Evolutionary conservation across 495 filamentous ascomycete species (phyloP).

Genomic region (Penicillium pulvis): DNA sequence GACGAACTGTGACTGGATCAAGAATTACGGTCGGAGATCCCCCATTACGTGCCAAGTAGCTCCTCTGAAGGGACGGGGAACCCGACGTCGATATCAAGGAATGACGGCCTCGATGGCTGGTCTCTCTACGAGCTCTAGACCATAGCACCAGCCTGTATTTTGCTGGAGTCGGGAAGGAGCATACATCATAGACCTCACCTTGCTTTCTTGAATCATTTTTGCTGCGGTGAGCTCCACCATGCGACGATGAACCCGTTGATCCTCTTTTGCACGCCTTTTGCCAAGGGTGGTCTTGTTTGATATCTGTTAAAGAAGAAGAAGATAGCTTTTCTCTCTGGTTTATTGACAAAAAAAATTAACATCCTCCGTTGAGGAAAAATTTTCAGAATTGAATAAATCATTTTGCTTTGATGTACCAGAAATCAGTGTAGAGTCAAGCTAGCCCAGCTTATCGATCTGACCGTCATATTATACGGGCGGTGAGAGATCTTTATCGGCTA

Average conservation of each 20-base stretch:
- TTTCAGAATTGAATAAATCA: not conserved
- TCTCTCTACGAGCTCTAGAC: conserved; percentile 41
- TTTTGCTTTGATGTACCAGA: not conserved
- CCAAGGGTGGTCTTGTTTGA: conserved; percentile 17
- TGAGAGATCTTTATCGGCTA: conserved; percentile 17
- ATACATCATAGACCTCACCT: conserved; percentile 11
- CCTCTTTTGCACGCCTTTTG: conserved; percentile 7
- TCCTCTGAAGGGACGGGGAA: conserved; percentile 11
- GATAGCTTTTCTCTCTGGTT: conserved; percentile 7
- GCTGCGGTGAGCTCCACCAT: not conserved
- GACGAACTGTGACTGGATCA: conserved; percentile 87
- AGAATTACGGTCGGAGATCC: conserved; percentile 63
- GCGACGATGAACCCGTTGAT: not conserved
- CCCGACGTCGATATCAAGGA: conserved; percentile 9
- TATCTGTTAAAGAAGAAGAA: conserved; percentile 10
- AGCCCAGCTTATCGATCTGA: no score
- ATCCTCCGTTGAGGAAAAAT: not conserved
- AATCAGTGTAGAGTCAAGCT: no score
- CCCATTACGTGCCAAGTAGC: conserved; percentile 19
- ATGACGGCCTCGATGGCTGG: conserved; percentile 45
- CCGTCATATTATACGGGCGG: conserved; percentile 6
- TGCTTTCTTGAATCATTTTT: conserved; percentile 1
- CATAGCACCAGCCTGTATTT: not conserved
- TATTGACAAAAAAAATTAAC: conserved; percentile 5
- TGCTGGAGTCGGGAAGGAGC: conserved; percentile 7